phyloP scores from a whole-genome alignment of 257 asterid genomes.

The Ligustrum vulgare region DNA sequence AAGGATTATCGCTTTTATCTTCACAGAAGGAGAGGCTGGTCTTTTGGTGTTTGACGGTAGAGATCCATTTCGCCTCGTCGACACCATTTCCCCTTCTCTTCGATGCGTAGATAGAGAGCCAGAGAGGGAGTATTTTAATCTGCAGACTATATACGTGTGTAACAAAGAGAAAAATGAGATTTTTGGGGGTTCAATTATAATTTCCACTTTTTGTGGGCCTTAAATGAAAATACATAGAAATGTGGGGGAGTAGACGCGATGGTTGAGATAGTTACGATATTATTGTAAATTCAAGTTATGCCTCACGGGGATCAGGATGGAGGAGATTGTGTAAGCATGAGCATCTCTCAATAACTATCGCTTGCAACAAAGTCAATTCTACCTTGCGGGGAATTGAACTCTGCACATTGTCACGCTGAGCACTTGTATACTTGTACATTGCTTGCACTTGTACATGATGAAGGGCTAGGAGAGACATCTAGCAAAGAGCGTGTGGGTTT shows the following conservation, averaged over 20 bases:
- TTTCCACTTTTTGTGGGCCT: not conserved
- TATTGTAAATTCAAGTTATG: no score
- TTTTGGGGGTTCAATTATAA: not conserved
- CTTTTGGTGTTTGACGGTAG: constrained; percentile 74
- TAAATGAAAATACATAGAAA: not conserved
- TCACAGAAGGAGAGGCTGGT: constrained; percentile 68
- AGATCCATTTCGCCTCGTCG: constrained; percentile 97
- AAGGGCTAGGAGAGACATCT: not conserved
- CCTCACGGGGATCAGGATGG: no score
- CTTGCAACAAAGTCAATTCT: no score
- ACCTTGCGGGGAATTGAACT: no score
- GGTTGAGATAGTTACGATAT: not conserved
- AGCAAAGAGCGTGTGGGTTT: not conserved
- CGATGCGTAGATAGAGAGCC: not conserved
- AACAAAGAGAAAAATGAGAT: not conserved
- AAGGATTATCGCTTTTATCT: constrained; percentile 49
- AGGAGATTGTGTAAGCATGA: no score
- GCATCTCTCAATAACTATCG: no score
- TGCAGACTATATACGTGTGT: not conserved
- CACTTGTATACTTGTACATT: not conserved
- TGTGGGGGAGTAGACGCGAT: not conserved
- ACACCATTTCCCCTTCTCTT: constrained; percentile 61
- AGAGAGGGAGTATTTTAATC: not conserved
- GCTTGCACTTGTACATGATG: not conserved
- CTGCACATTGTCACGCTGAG: no score